Percentiles rank a stretch among this genome's conserved stretches.
Conservation (phyloP, 2,329 filamentous ascomycete genomes). For the Neurospora sp. region DNA sequence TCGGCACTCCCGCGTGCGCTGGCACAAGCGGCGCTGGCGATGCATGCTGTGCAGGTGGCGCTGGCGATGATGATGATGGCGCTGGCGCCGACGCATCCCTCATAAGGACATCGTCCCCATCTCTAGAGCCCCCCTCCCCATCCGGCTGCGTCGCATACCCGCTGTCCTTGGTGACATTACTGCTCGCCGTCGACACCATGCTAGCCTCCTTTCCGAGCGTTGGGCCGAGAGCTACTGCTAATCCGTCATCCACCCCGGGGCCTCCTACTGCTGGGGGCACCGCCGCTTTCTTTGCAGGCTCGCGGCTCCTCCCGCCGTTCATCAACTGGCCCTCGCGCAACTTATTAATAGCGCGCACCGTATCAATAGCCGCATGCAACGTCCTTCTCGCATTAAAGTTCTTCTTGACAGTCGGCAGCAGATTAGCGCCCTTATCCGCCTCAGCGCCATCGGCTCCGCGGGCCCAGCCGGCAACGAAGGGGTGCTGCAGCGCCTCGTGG, state of each 20-base stretch:
- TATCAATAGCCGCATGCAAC: slow-evolving; percentile 61
- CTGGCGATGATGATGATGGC: slow-evolving; percentile 1
- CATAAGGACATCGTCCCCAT: slow-evolving; percentile 36
- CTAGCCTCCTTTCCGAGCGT: not conserved
- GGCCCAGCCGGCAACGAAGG: slow-evolving; percentile 50
- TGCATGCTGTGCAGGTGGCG: not conserved
- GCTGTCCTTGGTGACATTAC: slow-evolving; percentile 30
- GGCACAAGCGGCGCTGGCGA: too few species aligned
- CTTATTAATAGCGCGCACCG: slow-evolving; percentile 62
- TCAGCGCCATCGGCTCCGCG: slow-evolving; percentile 20
- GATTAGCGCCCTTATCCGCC: slow-evolving; percentile 43
- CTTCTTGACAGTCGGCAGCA: slow-evolving; percentile 62
- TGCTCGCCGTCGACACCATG: not conserved
- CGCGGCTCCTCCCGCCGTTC: slow-evolving; percentile 40
- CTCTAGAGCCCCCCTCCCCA: slow-evolving; percentile 14
- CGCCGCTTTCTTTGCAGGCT: slow-evolving; percentile 7
- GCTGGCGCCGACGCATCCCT: slow-evolving; percentile 27
- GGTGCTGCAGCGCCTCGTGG: slow-evolving; percentile 63
- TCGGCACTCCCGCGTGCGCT: slow-evolving; percentile 28
- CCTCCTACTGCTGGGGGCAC: not conserved
- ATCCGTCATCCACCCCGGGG: not conserved
- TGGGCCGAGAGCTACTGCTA: not conserved
- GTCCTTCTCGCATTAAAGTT: slow-evolving; percentile 64
- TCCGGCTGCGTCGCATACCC: slow-evolving; percentile 37
- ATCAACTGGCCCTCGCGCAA: slow-evolving; percentile 57